Conservation (phyloP, 345 rosid genomes). For the Aethionema arabicum region DNA sequence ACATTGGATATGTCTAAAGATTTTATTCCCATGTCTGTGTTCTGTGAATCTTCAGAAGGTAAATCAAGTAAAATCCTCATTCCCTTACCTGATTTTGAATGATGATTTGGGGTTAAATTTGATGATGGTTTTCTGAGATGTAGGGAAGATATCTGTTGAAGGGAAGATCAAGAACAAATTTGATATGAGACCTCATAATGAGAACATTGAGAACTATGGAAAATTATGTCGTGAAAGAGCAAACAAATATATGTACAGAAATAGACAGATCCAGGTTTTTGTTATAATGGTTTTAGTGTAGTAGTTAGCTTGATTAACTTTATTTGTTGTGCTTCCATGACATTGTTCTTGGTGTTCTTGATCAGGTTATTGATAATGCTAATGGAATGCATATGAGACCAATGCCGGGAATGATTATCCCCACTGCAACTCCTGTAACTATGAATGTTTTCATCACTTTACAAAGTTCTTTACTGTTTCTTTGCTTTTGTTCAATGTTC, state of each 20-base stretch:
- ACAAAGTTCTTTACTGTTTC: background rate
- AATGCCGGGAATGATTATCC: constrained; percentile 60
- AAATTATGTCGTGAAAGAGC: constrained; percentile 82
- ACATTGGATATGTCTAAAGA: constrained; percentile 78
- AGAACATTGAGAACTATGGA: constrained; percentile 71
- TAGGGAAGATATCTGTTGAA: constrained; percentile 62
- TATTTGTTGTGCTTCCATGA: background rate
- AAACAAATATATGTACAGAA: constrained; percentile 63
- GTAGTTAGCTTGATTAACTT: background rate
- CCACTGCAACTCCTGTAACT: constrained; percentile 45
- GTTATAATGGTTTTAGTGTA: background rate
- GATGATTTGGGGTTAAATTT: background rate
- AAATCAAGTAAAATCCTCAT: constrained; percentile 3
- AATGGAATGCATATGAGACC: constrained; percentile 83
- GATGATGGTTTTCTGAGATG: constrained; percentile 19
- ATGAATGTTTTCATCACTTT: constrained; percentile 20
- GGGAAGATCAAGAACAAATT: constrained; percentile 81
- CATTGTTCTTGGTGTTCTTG: constrained; percentile 24
- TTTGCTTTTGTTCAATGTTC: background rate
- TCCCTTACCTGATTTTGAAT: constrained; percentile 5
- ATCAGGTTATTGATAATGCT: constrained; percentile 79
- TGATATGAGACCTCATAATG: constrained; percentile 80
- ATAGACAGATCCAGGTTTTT: constrained; percentile 75
- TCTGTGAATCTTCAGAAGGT: constrained; percentile 70
- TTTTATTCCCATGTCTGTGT: constrained; percentile 66